Conservation (phyloP, 345 rosid genomes). For the Microcos paniculata region DNA sequence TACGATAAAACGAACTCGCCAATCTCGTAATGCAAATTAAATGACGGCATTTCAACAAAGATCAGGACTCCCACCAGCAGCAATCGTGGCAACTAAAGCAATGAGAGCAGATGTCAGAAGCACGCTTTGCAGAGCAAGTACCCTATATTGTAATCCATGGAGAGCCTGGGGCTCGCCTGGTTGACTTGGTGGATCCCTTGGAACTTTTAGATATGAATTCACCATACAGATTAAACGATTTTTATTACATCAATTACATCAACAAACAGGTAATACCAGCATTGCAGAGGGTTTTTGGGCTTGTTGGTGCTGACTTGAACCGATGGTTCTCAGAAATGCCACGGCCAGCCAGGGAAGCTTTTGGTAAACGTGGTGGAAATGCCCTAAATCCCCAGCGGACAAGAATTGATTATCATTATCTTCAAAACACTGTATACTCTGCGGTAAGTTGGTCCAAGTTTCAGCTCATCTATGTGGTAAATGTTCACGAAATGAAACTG, state of each 20-base stretch:
- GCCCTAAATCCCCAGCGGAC: constrained; percentile 50
- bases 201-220: constrained; percentile 74
- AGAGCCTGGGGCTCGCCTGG: constrained; percentile 86
- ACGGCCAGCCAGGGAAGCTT: constrained; percentile 62
- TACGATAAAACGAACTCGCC: constrained; percentile 1
- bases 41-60: neutral
- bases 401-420: constrained; percentile 83
- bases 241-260: constrained; percentile 89
- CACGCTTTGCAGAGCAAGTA: constrained; percentile 83
- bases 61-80: constrained; percentile 76
- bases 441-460: constrained; percentile 81
- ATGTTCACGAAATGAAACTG: constrained; percentile 54
- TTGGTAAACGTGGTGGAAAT: constrained; percentile 49
- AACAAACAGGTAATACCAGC: constrained; percentile 95
- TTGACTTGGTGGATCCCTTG: constrained; percentile 90
- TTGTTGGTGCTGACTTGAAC: constrained; percentile 77
- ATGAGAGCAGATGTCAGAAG: constrained; percentile 93
- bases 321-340: constrained; percentile 92
- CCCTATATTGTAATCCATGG: constrained; percentile 94
- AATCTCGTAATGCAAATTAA: neutral
- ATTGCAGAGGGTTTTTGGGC: constrained; percentile 83
- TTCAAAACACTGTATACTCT: constrained; percentile 81
- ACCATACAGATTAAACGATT: constrained; percentile 76
- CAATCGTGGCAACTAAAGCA: constrained; percentile 86
- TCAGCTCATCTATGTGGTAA: constrained; percentile 62